Conservation (phyloP, 805 yeast genomes). For the Candida argentea region DNA sequence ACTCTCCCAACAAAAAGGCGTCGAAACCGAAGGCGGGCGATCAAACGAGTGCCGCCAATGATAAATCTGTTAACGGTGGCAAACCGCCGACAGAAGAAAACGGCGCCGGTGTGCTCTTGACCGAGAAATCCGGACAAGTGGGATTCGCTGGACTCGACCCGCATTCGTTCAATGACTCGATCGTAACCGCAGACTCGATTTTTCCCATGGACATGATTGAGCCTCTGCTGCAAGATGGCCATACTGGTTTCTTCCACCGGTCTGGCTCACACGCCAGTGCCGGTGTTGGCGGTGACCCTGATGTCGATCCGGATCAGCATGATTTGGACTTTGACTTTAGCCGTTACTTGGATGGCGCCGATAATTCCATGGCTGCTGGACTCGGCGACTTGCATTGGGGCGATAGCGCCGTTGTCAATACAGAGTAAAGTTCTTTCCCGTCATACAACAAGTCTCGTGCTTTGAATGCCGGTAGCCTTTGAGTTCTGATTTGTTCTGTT, state of each 20-base stretch:
- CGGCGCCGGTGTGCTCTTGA: slow-evolving; percentile 3
- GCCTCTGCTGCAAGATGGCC: too few relatives aligned
- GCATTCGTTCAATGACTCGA: slow-evolving; percentile 10
- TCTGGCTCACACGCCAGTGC: slow-evolving; percentile 5
- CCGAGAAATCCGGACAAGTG: slow-evolving; percentile 9
- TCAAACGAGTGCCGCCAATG: too few relatives aligned
- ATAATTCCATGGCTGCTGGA: slow-evolving; percentile 22
- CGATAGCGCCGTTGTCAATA: slow-evolving; percentile 18
- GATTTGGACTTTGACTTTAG: slow-evolving; percentile 36
- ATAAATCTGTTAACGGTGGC: slow-evolving; percentile 4
- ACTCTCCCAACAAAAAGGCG: slow-evolving; percentile 28
- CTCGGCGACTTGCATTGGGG: slow-evolving; percentile 31
- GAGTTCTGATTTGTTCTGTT: too few relatives aligned
- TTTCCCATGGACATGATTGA: slow-evolving; percentile 26
- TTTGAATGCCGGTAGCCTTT: too few relatives aligned
- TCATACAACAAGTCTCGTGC: too few relatives aligned
- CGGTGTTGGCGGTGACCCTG: slow-evolving; percentile 3
- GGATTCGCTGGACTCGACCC: slow-evolving; percentile 19
- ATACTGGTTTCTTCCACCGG: slow-evolving; percentile 12
- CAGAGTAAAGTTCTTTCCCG: slow-evolving; percentile 3
- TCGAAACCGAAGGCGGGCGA: too few relatives aligned
- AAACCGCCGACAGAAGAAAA: slow-evolving; percentile 16
- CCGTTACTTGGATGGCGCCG: slow-evolving; percentile 28
- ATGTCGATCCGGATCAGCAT: slow-evolving; percentile 19
- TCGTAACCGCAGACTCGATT: slow-evolving; percentile 19